Base-by-base conservation (phyloP, 371 early-diverging fungal species). In the Circinella minor region DNA sequence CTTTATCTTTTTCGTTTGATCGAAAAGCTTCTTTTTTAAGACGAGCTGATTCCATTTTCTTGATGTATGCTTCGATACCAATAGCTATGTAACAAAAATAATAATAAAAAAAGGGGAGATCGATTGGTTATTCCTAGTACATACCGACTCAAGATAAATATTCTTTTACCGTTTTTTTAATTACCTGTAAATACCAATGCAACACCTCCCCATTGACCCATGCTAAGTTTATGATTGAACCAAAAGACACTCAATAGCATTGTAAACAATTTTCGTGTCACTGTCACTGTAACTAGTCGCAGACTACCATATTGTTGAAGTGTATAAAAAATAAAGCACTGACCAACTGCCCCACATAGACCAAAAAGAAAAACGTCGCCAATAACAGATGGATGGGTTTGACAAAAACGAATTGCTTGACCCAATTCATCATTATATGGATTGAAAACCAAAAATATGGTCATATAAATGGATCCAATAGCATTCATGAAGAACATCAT, bases 401-500 rank as follows among this genome's bases (percentile, higher is more conserved):
- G 66, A 65, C 91, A 89, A 71, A 99, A 97, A 7, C 78, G 74
- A n/a, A 95, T 48, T 17, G 98, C 97, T 60, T 79, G 79, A n/a
- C 75, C 67, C 5, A 98, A 81, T 79, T 97, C 96, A 36, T 91
- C 84, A 74, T 92, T 92, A 74, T 84, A 81, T 55, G 93, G 89
- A 66, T 88, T 83, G 36, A 93, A 65, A 0, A 80, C 43, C 51
- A 98, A 85, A 79, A 91, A 98, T 38, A 73, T 36, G 3, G 84
- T 71, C 88, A 96, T 93, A 55, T 93, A 78, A 6, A 84, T 27
- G 1, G 92, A 84, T 47, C 94, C 90, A 75, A 94, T 87, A 18
- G 93, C 74, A 81, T 98, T 99, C 97, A 98, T 96, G 76, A 88
- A 95, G 76, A 95, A 93, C 99, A 99, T 99, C 98, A 99, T 97